A percentile compares a stretch with the other conserved stretches of the same genome.
Evolutionary conservation across 306 rosid species (phyloP).

Genomic region (Begonia peltatifolia): DNA sequence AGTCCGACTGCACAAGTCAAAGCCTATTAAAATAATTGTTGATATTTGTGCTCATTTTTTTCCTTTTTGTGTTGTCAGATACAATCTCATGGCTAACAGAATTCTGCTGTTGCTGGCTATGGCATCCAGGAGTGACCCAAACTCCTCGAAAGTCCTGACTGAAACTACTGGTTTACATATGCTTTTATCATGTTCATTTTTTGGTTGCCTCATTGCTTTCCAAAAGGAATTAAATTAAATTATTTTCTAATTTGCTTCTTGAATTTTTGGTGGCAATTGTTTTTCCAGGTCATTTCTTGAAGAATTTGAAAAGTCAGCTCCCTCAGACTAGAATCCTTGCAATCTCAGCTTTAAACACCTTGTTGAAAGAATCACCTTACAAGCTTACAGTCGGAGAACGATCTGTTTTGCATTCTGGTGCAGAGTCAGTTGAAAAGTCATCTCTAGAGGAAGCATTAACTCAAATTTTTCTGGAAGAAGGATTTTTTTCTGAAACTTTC

Average conservation of each 20-base stretch:
- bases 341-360: constrained; percentile 80
- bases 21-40: not conserved
- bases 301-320: constrained; percentile 86
- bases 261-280: constrained; percentile 4
- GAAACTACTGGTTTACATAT: constrained; percentile 79
- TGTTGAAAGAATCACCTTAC: constrained; percentile 92
- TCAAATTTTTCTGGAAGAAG: constrained; percentile 81
- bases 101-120: constrained; percentile 76
- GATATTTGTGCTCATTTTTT: not conserved
- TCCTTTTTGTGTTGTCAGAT: constrained; percentile 32
- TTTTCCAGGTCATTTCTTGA: constrained; percentile 81
- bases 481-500: constrained; percentile 77
- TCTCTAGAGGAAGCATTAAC: constrained; percentile 82
- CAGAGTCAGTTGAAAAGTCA: constrained; percentile 46
- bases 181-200: not conserved
- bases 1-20: no score
- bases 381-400: constrained; percentile 46
- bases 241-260: not conserved
- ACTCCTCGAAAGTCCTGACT: constrained; percentile 62
- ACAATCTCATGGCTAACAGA: constrained; percentile 97
- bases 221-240: not conserved
- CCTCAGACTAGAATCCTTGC: constrained; percentile 99
- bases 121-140: constrained; percentile 83
- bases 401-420: constrained; percentile 20
- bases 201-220: no score